Conservation (phyloP, 371 early-diverging fungal species). For the Coemansia sp. region DNA sequence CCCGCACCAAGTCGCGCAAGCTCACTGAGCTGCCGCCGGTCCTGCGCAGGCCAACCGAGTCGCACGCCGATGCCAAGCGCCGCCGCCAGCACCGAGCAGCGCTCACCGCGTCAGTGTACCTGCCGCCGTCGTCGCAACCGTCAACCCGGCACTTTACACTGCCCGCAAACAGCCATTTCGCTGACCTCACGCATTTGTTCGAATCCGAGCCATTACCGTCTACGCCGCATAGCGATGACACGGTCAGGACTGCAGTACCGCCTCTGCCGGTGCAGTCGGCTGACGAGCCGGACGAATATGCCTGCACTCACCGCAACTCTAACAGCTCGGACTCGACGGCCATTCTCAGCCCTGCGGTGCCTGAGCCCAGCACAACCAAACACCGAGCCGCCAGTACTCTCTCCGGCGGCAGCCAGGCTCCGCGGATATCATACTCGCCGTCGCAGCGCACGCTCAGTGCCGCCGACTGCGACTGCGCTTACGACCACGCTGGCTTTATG, state of each 20-base stretch:
- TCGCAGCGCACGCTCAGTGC: slow-evolving; percentile 23
- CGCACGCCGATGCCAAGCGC: slow-evolving; percentile 5
- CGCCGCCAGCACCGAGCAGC: slow-evolving; percentile 4
- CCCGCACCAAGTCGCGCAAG: slow-evolving; percentile 1
- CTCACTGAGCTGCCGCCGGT: not conserved
- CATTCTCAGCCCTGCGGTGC: slow-evolving; percentile 7
- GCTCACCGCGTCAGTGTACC: slow-evolving; percentile 9
- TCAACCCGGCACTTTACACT: not conserved
- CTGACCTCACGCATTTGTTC: not conserved
- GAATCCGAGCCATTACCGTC: not conserved
- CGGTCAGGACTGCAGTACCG: not conserved
- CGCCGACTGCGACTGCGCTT: slow-evolving; percentile 8
- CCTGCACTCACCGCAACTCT: slow-evolving; percentile 3
- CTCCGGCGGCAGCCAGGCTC: not conserved
- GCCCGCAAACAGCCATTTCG: not conserved
- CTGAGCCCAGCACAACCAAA: slow-evolving; percentile 1
- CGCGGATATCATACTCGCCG: slow-evolving; percentile 20
- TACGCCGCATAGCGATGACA: not conserved
- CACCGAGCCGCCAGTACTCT: not conserved
- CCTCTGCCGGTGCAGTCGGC: not conserved
- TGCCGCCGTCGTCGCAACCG: slow-evolving; percentile 1
- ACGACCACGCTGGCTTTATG: slow-evolving; percentile 2
- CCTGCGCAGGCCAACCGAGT: slow-evolving; percentile 12
- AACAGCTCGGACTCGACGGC: slow-evolving; percentile 18
- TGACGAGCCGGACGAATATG: not conserved